A percentile compares a stretch with the other conserved stretches of the same genome.
These are phyloP conservation scores for Trapa bicornis DNA, from an alignment of 345 rosid genomes.

Conservation along the genomic window DNA sequence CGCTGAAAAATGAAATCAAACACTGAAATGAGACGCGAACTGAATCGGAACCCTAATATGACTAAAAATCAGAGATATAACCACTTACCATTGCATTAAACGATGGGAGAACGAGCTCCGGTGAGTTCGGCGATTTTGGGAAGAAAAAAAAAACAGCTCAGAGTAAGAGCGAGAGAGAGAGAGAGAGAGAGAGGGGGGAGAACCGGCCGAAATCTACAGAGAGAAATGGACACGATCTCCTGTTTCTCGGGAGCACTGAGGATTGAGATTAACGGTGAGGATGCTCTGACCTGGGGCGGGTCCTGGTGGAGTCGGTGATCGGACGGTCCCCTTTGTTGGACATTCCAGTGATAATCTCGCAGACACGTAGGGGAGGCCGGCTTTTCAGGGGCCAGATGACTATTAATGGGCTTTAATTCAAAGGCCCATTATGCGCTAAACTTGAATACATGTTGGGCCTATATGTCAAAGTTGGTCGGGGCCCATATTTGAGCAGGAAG, in stretches of 20 bases:
- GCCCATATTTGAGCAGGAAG: no score
- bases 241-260: background rate
- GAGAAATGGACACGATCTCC: background rate
- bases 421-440: no score
- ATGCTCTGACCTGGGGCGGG: background rate
- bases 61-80: background rate
- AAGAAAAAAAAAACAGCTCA: background rate
- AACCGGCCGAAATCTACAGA: background rate
- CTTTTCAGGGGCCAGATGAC: no score
- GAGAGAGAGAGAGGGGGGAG: background rate
- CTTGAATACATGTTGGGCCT: no score
- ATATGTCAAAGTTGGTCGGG: no score
- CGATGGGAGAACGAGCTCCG: slow-evolving; percentile 10
- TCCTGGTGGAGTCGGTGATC: background rate
- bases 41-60: background rate
- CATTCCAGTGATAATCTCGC: no score
- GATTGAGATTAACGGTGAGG: slow-evolving; percentile 2
- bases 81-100: slow-evolving; percentile 19
- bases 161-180: background rate
- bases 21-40: background rate
- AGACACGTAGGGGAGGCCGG: no score
- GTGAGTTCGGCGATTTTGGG: slow-evolving; percentile 2
- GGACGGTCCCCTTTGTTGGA: background rate
- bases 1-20: background rate
- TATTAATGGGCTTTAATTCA: no score